Conservation (phyloP, 2,329 filamentous ascomycete genomes). For the Fusarium sp. region DNA sequence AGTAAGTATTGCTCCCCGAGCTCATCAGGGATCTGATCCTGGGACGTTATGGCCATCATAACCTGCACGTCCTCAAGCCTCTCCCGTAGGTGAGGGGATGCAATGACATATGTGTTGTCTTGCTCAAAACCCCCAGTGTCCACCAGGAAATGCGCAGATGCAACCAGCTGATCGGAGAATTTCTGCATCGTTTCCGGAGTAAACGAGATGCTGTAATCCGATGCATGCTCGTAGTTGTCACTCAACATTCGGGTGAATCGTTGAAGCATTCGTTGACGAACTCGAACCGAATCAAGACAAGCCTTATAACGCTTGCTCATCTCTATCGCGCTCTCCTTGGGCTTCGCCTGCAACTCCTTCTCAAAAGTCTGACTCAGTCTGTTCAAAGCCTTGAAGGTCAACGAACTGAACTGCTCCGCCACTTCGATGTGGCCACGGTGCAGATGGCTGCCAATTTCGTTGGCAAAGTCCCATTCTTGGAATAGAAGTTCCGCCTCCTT, state of each 20-base stretch:
- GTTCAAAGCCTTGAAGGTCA: constrained; percentile 91
- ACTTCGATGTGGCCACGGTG: constrained; percentile 95
- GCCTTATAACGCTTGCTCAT: constrained; percentile 98
- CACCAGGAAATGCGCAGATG: constrained; percentile 87
- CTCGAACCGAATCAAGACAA: constrained; percentile 92
- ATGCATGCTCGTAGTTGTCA: constrained; percentile 94
- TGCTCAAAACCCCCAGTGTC: constrained; percentile 74
- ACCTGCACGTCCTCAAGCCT: constrained; percentile 82
- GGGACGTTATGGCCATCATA: constrained; percentile 75
- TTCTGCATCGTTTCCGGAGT: constrained; percentile 71
- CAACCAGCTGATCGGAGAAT: constrained; percentile 80
- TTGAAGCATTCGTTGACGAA: constrained; percentile 94
- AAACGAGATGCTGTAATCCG: constrained; percentile 88
- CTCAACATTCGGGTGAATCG: constrained; percentile 91
- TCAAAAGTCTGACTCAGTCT: constrained; percentile 92
- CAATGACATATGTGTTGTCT: constrained; percentile 82
- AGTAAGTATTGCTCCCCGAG: constrained; percentile 78
- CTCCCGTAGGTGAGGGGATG: constrained; percentile 78
- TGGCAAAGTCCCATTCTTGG: constrained; percentile 97
- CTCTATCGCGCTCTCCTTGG: constrained; percentile 81
- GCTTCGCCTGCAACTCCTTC: constrained; percentile 82
- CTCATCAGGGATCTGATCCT: constrained; percentile 70
- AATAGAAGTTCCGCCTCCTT: constrained; percentile 97
- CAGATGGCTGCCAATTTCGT: constrained; percentile 89
- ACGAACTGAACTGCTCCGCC: constrained; percentile 92